phyloP scores from a whole-genome alignment of 1,284 basidiomycete species.

The Melampsora americana region DNA sequence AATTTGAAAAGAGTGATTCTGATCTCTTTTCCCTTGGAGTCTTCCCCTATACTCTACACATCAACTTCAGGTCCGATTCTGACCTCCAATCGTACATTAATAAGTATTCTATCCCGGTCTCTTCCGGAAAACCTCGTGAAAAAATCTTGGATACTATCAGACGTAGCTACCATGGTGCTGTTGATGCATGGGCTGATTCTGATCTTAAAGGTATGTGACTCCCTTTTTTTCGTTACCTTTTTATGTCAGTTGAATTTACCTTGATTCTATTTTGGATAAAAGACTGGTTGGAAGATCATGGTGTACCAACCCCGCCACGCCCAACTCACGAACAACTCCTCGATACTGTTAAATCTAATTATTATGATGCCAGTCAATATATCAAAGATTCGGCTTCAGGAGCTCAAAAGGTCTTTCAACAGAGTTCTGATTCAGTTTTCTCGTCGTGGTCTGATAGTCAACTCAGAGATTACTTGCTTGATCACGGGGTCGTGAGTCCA shows the following conservation, averaged over 20 bases:
- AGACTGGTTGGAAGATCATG: constrained; percentile 45
- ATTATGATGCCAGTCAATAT: constrained; percentile 63
- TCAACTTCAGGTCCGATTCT: constrained; percentile 45
- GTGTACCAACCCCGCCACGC: constrained; percentile 15
- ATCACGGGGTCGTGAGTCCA: constrained; percentile 78
- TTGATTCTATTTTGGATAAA: neutral
- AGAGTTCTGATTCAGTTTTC: constrained; percentile 56
- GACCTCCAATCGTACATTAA: constrained; percentile 46
- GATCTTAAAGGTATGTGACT: constrained; percentile 44
- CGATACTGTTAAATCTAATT: constrained; percentile 63
- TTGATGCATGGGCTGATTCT: constrained; percentile 46
- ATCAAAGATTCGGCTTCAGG: constrained; percentile 63
- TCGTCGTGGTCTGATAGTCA: constrained; percentile 73
- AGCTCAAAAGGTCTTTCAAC: constrained; percentile 67
- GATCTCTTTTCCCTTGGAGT: neutral
- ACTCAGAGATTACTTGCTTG: constrained; percentile 75
- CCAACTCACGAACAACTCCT: constrained; percentile 48
- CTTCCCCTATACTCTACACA: neutral
- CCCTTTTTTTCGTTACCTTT: neutral
- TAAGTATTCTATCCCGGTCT: constrained; percentile 45
- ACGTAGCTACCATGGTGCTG: constrained; percentile 47
- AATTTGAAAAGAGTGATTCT: neutral
- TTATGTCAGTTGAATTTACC: neutral
- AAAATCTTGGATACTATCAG: constrained; percentile 47
- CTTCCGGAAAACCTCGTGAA: constrained; percentile 45